These are phyloP conservation scores for Penicillium parvum DNA, from an alignment of 495 filamentous ascomycete genomes.

Conservation along the genomic window DNA sequence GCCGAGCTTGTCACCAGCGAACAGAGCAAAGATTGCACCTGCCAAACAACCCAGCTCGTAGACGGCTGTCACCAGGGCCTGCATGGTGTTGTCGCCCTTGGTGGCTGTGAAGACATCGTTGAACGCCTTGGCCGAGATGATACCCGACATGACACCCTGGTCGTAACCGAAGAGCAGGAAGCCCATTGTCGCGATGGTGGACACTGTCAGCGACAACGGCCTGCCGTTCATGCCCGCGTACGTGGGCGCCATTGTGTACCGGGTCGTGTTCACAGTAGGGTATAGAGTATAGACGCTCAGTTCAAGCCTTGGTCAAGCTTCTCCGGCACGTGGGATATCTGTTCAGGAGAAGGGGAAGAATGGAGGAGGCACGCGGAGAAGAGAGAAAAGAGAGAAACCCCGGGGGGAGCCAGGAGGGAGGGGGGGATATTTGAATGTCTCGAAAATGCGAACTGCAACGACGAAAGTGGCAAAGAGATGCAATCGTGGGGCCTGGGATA, in stretches of 20 bases:
- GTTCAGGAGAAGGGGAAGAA: conserved; percentile 5
- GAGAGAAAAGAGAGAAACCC: conserved; percentile 7
- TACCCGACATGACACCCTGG: conserved; percentile 73
- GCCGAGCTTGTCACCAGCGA: conserved; percentile 64
- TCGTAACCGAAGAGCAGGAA: conserved; percentile 47
- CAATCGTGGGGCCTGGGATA: conserved; percentile 18
- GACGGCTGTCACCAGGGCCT: conserved; percentile 76
- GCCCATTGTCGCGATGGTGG: conserved; percentile 65
- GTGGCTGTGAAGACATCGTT: conserved; percentile 66
- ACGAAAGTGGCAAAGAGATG: conserved; percentile 24
- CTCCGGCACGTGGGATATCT: conserved; percentile 1
- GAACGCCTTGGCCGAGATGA: conserved; percentile 70
- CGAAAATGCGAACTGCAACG: not conserved
- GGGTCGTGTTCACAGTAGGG: too few species aligned
- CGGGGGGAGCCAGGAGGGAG: conserved; percentile 12
- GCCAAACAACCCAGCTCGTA: conserved; percentile 75
- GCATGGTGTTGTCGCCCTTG: conserved; percentile 62
- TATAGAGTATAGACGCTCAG: too few species aligned
- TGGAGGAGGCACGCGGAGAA: conserved; percentile 11
- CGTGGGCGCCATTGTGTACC: conserved; percentile 31
- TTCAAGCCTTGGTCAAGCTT: too few species aligned
- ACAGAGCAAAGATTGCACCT: conserved; percentile 68
- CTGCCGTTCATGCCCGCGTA: conserved; percentile 63
- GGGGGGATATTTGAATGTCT: conserved; percentile 24
- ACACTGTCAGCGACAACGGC: conserved; percentile 58